Evolutionary conservation across 1,139 yeast genomes (phyloP), one percentile per base, ranked within the genome.

Genomic region (Petasospora fabianii): DNA sequence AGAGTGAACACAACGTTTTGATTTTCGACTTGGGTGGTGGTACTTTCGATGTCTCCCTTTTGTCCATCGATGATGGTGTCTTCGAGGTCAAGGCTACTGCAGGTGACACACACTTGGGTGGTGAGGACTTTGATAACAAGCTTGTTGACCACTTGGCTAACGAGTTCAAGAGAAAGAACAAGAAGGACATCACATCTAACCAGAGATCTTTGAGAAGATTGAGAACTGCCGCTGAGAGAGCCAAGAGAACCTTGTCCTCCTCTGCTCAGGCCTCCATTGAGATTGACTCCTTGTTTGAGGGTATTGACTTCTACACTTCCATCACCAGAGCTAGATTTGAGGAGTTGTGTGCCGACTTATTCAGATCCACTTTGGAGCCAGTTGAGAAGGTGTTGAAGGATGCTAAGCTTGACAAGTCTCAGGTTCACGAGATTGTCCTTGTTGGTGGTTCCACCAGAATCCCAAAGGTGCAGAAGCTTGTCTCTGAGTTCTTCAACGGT

Each of bases 41-140:
- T 77, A 88, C 97, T 60, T 88, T 88, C 68, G 97, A 88, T 84
- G 97, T 88, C 43, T 88, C 97, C 30, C 75, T 88, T 54, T 75
- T 88, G 57, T 82, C 92, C 41, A 88, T 88, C 64, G 95, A 88
- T 67, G 96, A 87, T 52, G 97, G 97, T 77, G 85, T 88, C 56
- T 88, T 88, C 66, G 95, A 88, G 69, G 97, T 88, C 59, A 86
- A 87, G 77, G 90, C 97, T 49, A 88, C 97, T 55, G 96, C 96
- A 45, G 97, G 97, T 83, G 96, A 88, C 71, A 88, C 97, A 52
- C 97, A 88, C 71, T 78, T 88, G 74, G 97, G 97, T 75, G 97
- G 97, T 77, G 96, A 88, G 68, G 92, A 83, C 67, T 83, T 83
- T 60, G 92, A 83, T 68, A 79, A 81, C 69, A 77, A 84, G 68